phyloP scores from a whole-genome alignment of 2,329 filamentous ascomycete genomes.

The Immersiporthe knoxdaviesiana region DNA sequence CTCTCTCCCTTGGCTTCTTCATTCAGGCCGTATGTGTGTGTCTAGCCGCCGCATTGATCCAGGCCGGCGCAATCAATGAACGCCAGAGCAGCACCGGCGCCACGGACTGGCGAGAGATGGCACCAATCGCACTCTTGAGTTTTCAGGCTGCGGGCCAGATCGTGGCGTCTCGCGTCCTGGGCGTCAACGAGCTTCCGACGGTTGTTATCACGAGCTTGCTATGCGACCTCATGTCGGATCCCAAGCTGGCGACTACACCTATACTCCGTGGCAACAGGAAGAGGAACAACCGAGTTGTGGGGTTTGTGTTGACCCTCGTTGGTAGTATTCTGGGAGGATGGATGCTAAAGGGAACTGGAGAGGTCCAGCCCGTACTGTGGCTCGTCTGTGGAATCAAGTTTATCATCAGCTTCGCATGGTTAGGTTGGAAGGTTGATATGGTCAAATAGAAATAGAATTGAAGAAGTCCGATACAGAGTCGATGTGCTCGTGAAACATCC shows the following conservation, averaged over 20 bases:
- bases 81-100: neutral
- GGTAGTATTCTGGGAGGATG: constrained; percentile 54
- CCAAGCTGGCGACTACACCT: constrained; percentile 45
- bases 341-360: constrained; percentile 47
- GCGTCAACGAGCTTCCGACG: constrained; percentile 57
- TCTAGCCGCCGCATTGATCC: constrained; percentile 23
- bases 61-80: constrained; percentile 20
- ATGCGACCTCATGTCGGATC: constrained; percentile 57
- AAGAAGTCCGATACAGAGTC: neutral
- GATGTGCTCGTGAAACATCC: neutral
- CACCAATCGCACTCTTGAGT: constrained; percentile 45
- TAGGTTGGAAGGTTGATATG: neutral
- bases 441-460: neutral
- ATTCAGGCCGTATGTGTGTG: constrained; percentile 23
- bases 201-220: constrained; percentile 59
- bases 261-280: constrained; percentile 48
- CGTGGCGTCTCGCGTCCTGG: constrained; percentile 51
- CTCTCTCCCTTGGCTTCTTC: constrained; percentile 24
- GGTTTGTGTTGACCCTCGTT: constrained; percentile 49
- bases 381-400: constrained; percentile 50
- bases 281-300: constrained; percentile 51
- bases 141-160: constrained; percentile 60
- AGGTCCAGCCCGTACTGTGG: constrained; percentile 49
- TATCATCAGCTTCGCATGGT: constrained; percentile 42
- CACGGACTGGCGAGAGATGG: constrained; percentile 36